Conservation (phyloP, 2,329 filamentous ascomycete species). For the Verticillium tricorpus region DNA sequence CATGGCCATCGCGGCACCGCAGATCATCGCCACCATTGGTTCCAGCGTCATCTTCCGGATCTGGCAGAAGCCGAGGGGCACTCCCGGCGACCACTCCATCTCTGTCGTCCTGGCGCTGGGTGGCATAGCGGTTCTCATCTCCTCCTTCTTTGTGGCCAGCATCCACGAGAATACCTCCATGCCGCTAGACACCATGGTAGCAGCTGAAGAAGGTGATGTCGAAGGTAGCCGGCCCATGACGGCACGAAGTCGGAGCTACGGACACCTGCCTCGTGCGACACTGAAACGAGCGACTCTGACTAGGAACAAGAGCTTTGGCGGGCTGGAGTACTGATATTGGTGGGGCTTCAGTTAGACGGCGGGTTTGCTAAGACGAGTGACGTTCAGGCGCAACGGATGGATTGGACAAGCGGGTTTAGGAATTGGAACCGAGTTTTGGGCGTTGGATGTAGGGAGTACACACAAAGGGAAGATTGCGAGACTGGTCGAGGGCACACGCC, state of each 20-base stretch:
- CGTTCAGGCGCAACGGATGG: too few relatives aligned
- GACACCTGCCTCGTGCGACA: constrained; percentile 36
- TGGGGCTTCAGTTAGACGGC: too few relatives aligned
- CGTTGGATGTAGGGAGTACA: neutral
- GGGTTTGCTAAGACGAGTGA: too few relatives aligned
- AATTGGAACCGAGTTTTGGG: neutral
- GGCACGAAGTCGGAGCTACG: constrained; percentile 29
- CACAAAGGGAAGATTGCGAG: neutral
- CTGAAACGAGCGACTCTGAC: constrained; percentile 41
- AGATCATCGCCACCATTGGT: constrained; percentile 83
- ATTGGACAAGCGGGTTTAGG: neutral
- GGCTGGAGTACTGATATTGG: constrained; percentile 36
- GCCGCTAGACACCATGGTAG: constrained; percentile 31
- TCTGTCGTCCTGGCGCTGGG: constrained; percentile 82
- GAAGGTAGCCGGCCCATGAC: constrained; percentile 20
- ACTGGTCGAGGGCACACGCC: neutral
- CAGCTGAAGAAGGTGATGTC: constrained; percentile 37
- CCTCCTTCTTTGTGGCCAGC: constrained; percentile 66
- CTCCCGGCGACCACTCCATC: constrained; percentile 80
- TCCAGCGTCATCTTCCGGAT: constrained; percentile 80
- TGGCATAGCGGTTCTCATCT: constrained; percentile 70
- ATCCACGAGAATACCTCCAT: constrained; percentile 56
- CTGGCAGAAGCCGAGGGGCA: constrained; percentile 82
- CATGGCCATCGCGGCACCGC: constrained; percentile 85
- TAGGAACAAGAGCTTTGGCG: constrained; percentile 45